phyloP scores from a whole-genome alignment of 495 filamentous ascomycete species.

The Sordaria brevicollis region DNA sequence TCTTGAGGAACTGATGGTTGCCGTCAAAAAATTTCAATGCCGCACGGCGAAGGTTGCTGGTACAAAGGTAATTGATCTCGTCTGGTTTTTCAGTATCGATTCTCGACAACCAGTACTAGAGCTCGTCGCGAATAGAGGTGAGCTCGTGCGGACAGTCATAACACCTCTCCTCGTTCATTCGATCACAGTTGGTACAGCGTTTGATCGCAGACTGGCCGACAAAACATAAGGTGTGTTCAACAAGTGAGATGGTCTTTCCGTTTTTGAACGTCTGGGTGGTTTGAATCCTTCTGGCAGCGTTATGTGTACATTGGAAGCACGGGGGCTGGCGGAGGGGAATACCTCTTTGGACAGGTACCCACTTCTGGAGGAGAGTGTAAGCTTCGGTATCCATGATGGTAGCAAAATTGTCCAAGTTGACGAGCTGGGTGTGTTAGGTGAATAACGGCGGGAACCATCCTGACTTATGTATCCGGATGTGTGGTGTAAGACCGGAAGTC shows the following conservation, averaged over 20 bases:
- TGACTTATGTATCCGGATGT: neutral
- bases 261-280: neutral
- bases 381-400: neutral
- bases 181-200: neutral
- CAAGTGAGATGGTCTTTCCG: neutral
- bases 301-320: neutral
- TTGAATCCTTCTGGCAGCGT: neutral
- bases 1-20: neutral
- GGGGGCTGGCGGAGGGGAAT: neutral
- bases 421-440: neutral
- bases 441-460: neutral
- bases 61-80: neutral
- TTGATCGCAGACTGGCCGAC: neutral
- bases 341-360: neutral
- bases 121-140: neutral
- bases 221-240: neutral
- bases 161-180: neutral
- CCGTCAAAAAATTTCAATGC: neutral
- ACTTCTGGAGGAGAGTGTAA: neutral
- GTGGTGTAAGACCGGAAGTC: neutral
- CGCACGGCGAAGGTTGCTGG: neutral
- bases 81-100: neutral
- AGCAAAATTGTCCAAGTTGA: neutral
- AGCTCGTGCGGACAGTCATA: neutral
- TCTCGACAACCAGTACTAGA: neutral